A percentile compares a stretch with the other conserved stretches of the same genome.
phyloP scores from a whole-genome alignment of 2,329 filamentous ascomycete species.

The Fusarium fracticaudum region DNA sequence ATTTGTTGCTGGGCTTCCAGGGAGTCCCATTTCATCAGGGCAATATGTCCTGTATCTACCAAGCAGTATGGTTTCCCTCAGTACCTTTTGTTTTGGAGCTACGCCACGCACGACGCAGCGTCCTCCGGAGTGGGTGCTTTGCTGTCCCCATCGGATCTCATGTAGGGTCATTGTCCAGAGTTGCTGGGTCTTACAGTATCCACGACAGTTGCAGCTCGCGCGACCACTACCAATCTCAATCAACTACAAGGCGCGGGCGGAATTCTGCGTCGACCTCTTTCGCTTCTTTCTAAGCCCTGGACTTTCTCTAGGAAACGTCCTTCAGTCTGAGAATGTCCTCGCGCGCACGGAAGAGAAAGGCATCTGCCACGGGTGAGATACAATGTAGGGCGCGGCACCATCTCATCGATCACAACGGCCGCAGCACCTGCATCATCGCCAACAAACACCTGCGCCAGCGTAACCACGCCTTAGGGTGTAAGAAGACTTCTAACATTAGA shows the following conservation, averaged over 20 bases:
- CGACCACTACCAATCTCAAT: neutral
- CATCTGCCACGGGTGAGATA: neutral
- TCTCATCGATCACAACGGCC: neutral
- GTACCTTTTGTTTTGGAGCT: accelerated
- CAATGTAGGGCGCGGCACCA: neutral
- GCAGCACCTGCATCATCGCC: neutral
- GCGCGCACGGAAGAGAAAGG: neutral
- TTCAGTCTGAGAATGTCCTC: accelerated
- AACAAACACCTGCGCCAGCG: no score
- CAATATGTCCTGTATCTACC: neutral
- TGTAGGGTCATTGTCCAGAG: neutral
- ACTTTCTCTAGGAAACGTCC: neutral
- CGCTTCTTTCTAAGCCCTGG: neutral
- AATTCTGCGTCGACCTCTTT: neutral
- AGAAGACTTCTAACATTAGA: no score
- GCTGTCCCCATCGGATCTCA: neutral
- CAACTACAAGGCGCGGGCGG: neutral
- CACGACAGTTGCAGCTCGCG: neutral
- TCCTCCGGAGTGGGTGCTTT: neutral
- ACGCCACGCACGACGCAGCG: neutral
- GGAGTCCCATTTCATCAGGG: accelerated
- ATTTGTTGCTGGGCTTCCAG: neutral
- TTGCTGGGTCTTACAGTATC: neutral
- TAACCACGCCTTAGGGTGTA: no score
- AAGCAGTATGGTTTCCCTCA: neutral